Conservation (phyloP, 768 basidiomycete species). For the Botryobasidium botryosum region DNA sequence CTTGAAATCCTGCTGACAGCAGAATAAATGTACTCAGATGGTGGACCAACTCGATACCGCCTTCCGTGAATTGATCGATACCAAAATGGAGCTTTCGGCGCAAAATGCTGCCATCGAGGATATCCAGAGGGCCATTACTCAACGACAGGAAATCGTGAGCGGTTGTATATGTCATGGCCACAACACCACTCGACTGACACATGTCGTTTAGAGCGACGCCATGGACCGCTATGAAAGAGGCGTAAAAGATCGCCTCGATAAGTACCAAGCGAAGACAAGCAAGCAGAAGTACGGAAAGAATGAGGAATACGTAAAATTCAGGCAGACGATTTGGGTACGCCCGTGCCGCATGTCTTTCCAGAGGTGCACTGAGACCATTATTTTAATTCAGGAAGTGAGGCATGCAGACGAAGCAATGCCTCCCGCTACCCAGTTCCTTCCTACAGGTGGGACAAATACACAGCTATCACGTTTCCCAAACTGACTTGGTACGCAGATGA, state of each 20-base stretch:
- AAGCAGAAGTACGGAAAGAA: slow-evolving; percentile 64
- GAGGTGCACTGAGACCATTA: neutral
- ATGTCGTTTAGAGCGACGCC: slow-evolving; percentile 2
- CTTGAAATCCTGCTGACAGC: too few relatives aligned
- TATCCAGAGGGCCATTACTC: slow-evolving; percentile 38
- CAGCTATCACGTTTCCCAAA: neutral
- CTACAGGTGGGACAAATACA: slow-evolving; percentile 44
- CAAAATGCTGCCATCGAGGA: slow-evolving; percentile 38
- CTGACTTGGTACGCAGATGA: slow-evolving; percentile 34
- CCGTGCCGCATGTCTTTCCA: neutral
- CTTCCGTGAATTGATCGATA: slow-evolving; percentile 54
- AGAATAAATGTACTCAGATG: too few relatives aligned
- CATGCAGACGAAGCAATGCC: slow-evolving; percentile 55
- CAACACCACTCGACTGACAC: neutral
- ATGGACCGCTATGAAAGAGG: slow-evolving; percentile 30
- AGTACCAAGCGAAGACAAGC: slow-evolving; percentile 42
- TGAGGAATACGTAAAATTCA: slow-evolving; percentile 43
- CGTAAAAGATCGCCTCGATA: slow-evolving; percentile 27
- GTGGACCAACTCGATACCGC: slow-evolving; percentile 42
- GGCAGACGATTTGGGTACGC: slow-evolving; percentile 49
- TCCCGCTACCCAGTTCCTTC: slow-evolving; percentile 55
- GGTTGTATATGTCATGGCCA: neutral
- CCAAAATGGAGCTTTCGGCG: slow-evolving; percentile 39
- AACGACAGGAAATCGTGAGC: slow-evolving; percentile 44
- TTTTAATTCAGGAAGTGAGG: slow-evolving; percentile 36